phyloP scores from a whole-genome alignment of 345 rosid genomes.

The Aethionema arabicum region DNA sequence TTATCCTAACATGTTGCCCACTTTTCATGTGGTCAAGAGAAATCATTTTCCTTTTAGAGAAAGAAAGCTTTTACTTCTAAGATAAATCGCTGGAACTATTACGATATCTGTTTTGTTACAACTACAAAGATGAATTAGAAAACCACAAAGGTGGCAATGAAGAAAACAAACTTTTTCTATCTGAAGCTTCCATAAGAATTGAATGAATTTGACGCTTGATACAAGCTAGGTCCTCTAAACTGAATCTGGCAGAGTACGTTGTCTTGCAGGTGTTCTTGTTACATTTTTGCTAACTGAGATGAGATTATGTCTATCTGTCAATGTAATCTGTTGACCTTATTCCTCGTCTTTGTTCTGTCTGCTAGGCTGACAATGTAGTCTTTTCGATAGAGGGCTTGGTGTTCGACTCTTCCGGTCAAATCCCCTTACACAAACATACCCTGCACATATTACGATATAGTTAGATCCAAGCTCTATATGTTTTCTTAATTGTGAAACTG shows the following conservation, averaged over 20 bases:
- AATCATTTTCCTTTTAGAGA: too few relatives aligned
- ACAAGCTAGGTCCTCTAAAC: too few relatives aligned
- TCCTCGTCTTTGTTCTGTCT: slow-evolving; percentile 31
- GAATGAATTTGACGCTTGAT: too few relatives aligned
- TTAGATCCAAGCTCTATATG: not conserved
- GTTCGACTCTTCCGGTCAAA: slow-evolving; percentile 60
- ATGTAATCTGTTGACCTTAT: not conserved
- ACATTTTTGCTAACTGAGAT: not conserved
- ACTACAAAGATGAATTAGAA: not conserved
- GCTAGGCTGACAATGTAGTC: slow-evolving; percentile 74
- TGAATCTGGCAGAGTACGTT: too few relatives aligned
- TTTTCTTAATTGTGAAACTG: too few relatives aligned
- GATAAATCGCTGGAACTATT: too few relatives aligned
- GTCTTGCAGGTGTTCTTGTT: too few relatives aligned
- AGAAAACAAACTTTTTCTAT: not conserved
- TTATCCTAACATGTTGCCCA: too few relatives aligned
- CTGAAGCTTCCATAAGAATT: not conserved
- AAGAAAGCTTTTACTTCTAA: too few relatives aligned
- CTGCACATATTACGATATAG: slow-evolving; percentile 42
- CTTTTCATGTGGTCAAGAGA: too few relatives aligned
- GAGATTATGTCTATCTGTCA: not conserved
- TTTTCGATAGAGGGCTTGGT: slow-evolving; percentile 58
- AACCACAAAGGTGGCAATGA: not conserved
- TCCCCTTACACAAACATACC: slow-evolving; percentile 87
- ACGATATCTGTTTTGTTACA: too few relatives aligned